These are phyloP conservation scores for Hypoxylon subgilvum DNA, from an alignment of 495 filamentous ascomycete species.

Conservation along the genomic window DNA sequence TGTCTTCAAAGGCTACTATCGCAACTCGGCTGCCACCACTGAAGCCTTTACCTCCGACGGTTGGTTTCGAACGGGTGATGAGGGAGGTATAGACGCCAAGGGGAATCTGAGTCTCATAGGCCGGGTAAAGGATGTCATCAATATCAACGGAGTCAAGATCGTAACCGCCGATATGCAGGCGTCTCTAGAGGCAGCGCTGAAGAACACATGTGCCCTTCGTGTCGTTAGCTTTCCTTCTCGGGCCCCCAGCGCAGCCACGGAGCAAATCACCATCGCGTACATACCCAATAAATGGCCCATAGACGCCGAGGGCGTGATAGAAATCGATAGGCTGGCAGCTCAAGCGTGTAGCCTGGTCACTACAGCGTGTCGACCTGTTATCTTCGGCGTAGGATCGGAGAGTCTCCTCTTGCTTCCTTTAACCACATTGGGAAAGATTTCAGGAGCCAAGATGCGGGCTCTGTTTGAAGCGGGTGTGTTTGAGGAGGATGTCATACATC, in stretches of 20 bases:
- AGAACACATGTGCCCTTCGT: slow-evolving; percentile 28
- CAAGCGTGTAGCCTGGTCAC: slow-evolving; percentile 18
- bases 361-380: slow-evolving; percentile 13
- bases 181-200: slow-evolving; percentile 51
- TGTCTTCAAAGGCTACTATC: slow-evolving; percentile 67
- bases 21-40: slow-evolving; percentile 60
- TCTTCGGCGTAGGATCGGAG: slow-evolving; percentile 11
- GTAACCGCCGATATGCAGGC: slow-evolving; percentile 50
- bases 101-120: slow-evolving; percentile 63
- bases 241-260: slow-evolving; percentile 39
- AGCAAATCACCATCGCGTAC: slow-evolving; percentile 49
- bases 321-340: slow-evolving; percentile 2
- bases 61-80: slow-evolving; percentile 74
- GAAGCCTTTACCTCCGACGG: slow-evolving; percentile 65
- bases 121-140: slow-evolving; percentile 66
- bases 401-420: slow-evolving; percentile 22
- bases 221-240: slow-evolving; percentile 44
- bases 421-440: slow-evolving; percentile 56
- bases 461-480: slow-evolving; percentile 42
- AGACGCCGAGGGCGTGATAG: not conserved
- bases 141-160: slow-evolving; percentile 61
- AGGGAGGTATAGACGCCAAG: slow-evolving; percentile 53
- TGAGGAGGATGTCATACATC: not conserved
- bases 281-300: slow-evolving; percentile 27
- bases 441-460: slow-evolving; percentile 45